Evolutionary conservation across 1,139 yeast genomes (phyloP), one percentile per base, ranked within the genome.

Genomic region (Protomyces lactucae-debilis): DNA sequence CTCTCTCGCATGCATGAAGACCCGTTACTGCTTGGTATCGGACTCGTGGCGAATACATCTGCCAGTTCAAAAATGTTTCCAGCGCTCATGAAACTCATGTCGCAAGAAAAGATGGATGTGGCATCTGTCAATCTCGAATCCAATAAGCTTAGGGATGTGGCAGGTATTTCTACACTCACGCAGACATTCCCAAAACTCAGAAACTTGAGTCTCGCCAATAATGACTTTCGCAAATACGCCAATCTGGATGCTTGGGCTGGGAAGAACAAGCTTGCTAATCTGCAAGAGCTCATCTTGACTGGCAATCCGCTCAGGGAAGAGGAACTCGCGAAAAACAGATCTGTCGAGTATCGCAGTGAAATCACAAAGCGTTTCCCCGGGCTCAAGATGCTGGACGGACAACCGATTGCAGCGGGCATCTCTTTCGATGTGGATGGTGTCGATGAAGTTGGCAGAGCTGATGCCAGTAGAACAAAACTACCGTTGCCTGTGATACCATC

Each of bases 11-110:
- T 91, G 71, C 82, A 83, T 67, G 81, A 81, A 61, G 98, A 93
- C 73, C 86, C 83, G 36, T 79, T 76, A 16, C 78, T 93, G 57
- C 76, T 76, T 21, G 77, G 82, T 18, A 82, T 82, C 68, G 96
- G 97, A 0, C 78, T 90, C 65, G 85, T 91, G 70, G 81, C 83
- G 25, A 78, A 83, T 18, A 77, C 85, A 0, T 74, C 80, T 3
- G 80, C 84, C 14, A 61, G 56, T 25, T 92, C 74, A 6, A 66
- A 66, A 48, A 86, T 92, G 81, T 91, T 93, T 75, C 88, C 92
- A 2, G 99, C 99, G 0, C 77, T 93, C 69, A 85, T 93, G 90
- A 90, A 88, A 73, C 77, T 95, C 21, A 96, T 97, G 0, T 60
- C 65, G 35, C 82, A 81, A 56, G 72, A 79, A 53, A 81, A 81